Evolutionary conservation across 257 asterid genomes (phyloP).

Genomic region (Solanum verrucosum): DNA sequence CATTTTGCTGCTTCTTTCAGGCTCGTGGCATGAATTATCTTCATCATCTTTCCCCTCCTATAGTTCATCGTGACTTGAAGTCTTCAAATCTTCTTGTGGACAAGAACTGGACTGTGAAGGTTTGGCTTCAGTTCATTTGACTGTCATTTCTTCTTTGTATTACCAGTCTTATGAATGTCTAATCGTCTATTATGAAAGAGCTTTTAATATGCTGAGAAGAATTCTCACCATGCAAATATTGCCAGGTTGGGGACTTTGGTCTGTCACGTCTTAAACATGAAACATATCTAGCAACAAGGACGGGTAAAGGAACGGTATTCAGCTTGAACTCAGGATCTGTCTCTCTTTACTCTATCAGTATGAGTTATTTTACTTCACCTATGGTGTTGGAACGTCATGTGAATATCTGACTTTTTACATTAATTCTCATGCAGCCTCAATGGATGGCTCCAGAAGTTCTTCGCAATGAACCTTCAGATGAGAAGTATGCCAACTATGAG

Average conservation of each 20-base stretch:
- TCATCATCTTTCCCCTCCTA: conserved; percentile 78
- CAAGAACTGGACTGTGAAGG: conserved; percentile 97
- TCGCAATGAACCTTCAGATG: conserved; percentile 83
- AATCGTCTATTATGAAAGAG: neutral
- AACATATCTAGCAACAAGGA: conserved; percentile 73
- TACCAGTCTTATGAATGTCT: neutral
- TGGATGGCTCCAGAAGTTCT: conserved; percentile 99
- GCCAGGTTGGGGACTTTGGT: conserved; percentile 98
- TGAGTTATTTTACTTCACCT: neutral
- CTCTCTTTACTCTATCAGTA: neutral
- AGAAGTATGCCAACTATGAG: conserved; percentile 48
- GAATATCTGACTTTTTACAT: neutral
- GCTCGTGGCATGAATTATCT: conserved; percentile 97
- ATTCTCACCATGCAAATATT: neutral
- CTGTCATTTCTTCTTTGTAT: neutral
- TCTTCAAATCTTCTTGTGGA: conserved; percentile 98
- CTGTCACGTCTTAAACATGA: conserved; percentile 81
- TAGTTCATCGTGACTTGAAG: conserved; percentile 92
- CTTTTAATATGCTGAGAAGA: neutral
- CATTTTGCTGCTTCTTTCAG: conserved; percentile 23
- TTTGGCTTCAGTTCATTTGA: conserved; percentile 9
- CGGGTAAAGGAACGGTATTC: conserved; percentile 95
- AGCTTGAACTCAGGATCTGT: neutral
- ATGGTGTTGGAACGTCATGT: neutral
- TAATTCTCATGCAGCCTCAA: conserved; percentile 61